A percentile compares a stretch with the other conserved stretches of the same genome.
These are phyloP conservation scores for Globisporangium orthogonon DNA, from an alignment of 352 stramenopile genomes.

Conservation along the genomic window DNA sequence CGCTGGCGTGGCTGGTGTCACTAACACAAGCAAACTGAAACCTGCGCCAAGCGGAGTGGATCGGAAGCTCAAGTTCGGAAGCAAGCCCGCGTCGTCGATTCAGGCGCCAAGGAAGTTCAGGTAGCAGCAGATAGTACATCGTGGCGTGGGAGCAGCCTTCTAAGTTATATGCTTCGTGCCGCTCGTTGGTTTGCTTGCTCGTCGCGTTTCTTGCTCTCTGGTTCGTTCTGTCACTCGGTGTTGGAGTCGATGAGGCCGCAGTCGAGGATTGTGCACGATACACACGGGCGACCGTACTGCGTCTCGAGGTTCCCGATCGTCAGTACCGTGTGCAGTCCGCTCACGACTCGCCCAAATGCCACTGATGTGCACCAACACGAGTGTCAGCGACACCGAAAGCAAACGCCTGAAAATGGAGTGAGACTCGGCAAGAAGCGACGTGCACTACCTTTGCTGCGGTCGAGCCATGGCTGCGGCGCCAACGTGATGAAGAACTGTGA, in stretches of 20 bases:
- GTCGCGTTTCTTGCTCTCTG: not conserved
- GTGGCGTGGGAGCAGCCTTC: not conserved
- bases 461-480: constrained; percentile 50
- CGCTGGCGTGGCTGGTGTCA: not conserved
- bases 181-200: not conserved
- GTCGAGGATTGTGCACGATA: constrained; percentile 61
- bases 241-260: constrained; percentile 47
- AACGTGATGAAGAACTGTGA: constrained; percentile 99
- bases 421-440: too few species aligned
- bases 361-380: constrained; percentile 20
- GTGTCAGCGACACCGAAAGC: too few species aligned
- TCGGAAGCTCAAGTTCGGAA: constrained; percentile 13
- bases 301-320: constrained; percentile 50
- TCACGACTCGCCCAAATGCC: constrained; percentile 67
- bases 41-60: constrained; percentile 1
- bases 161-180: not conserved
- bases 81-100: constrained; percentile 8
- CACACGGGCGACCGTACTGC: constrained; percentile 37
- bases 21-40: constrained; percentile 10
- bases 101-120: constrained; percentile 13
- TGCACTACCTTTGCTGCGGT: constrained; percentile 54
- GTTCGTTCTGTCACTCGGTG: not conserved
- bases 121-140: not conserved
- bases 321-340: constrained; percentile 49
- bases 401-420: too few species aligned